Conservation (phyloP, 148 eudicot species). For the Persicaria maculosa region DNA sequence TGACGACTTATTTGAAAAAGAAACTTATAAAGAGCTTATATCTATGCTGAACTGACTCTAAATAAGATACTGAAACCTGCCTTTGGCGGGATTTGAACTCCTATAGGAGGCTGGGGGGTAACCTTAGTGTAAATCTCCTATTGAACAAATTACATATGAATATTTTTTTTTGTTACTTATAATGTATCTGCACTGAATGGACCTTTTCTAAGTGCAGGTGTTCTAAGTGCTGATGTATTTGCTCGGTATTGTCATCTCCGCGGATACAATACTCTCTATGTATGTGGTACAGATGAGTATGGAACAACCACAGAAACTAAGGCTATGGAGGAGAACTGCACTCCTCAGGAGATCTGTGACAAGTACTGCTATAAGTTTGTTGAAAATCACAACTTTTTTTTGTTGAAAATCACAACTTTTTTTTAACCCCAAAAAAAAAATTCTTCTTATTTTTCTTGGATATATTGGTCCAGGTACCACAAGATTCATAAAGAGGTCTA, state of each 20-base stretch:
- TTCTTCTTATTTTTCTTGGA: conserved; percentile 6
- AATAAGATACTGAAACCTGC: too few relatives aligned
- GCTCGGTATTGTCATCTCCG: conserved; percentile 78
- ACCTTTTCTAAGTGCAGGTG: conserved; percentile 35
- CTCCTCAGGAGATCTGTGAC: conserved; percentile 76
- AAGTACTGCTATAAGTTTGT: conserved; percentile 33
- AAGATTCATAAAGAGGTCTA: conserved; percentile 77
- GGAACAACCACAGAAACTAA: conserved; percentile 96
- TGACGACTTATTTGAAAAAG: neutral
- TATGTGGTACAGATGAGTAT: conserved; percentile 92
- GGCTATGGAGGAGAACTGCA: conserved; percentile 83
- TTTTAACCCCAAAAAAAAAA: too few relatives aligned
- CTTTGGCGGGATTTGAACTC: too few relatives aligned
- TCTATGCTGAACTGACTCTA: too few relatives aligned
- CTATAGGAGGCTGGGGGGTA: too few relatives aligned
- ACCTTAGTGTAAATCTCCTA: too few relatives aligned
- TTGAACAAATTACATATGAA: too few relatives aligned
- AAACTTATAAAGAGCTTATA: too few relatives aligned
- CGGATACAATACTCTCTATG: conserved; percentile 62
- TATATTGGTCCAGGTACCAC: conserved; percentile 46
- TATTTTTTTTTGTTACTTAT: too few relatives aligned
- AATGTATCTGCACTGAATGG: neutral
- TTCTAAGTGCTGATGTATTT: conserved; percentile 90
- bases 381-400: neutral
- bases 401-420: neutral